phyloP scores from a whole-genome alignment of 805 yeast genomes.

The Ogataea ramenticola region DNA sequence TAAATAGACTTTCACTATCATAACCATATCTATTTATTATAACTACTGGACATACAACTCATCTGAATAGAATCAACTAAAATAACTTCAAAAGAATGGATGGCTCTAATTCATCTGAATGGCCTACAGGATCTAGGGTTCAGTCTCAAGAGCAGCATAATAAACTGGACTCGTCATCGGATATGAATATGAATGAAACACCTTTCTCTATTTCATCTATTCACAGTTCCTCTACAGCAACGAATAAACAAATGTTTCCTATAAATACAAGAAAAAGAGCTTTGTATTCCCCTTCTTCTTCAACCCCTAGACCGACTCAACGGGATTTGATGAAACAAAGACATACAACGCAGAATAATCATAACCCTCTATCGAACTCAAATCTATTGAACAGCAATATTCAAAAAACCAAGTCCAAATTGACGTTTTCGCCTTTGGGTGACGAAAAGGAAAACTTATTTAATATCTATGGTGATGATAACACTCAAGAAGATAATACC shows the following conservation, averaged over 20 bases:
- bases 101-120: too few species aligned
- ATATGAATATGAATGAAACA: too few species aligned
- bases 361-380: background rate
- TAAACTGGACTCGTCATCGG: too few species aligned
- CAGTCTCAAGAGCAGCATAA: too few species aligned
- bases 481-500: background rate
- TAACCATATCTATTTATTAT: too few species aligned
- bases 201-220: background rate
- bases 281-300: slow-evolving; percentile 19
- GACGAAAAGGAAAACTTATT: background rate
- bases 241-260: background rate
- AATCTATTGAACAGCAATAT: background rate
- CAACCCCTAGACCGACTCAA: slow-evolving; percentile 15
- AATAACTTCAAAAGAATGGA: too few species aligned
- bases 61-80: too few species aligned
- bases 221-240: background rate
- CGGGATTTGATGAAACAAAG: slow-evolving; percentile 1
- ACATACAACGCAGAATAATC: background rate
- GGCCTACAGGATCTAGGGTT: too few species aligned
- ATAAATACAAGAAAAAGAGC: slow-evolving; percentile 21
- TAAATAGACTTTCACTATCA: too few species aligned
- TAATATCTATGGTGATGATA: background rate
- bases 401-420: background rate
- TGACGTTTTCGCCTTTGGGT: background rate
- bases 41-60: too few species aligned